Evolutionary conservation across 768 basidiomycete species (phyloP).

Genomic region (Suillus brevipes): DNA sequence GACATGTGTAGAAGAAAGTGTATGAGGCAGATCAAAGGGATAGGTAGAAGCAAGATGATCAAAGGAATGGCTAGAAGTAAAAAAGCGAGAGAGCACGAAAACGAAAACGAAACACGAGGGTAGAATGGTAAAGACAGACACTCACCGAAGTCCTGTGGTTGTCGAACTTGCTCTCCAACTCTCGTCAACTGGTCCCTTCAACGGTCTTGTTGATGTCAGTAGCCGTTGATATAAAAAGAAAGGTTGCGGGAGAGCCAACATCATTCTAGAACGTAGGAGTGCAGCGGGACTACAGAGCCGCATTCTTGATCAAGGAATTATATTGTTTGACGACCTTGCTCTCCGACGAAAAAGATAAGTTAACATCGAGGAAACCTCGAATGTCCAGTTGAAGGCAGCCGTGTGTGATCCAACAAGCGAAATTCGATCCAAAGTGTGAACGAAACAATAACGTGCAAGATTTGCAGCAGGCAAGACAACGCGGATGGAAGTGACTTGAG

Average conservation of each 20-base stretch:
- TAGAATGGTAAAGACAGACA: neutral
- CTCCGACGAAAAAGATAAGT: slow-evolving; percentile 21
- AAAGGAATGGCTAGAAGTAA: too few species aligned
- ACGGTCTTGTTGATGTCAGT: neutral
- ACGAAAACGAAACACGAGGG: neutral
- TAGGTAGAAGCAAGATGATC: neutral
- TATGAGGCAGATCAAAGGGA: neutral
- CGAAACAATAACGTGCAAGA: slow-evolving; percentile 29
- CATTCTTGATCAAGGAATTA: neutral
- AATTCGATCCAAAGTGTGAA: slow-evolving; percentile 21
- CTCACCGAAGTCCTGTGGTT: neutral
- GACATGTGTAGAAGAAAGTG: neutral
- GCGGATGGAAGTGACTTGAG: slow-evolving; percentile 27
- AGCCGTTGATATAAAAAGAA: neutral
- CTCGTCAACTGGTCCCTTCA: neutral
- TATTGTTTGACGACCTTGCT: neutral
- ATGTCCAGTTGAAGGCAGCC: slow-evolving; percentile 34
- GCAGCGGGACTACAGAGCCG: neutral
- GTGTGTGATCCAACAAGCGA: slow-evolving; percentile 30
- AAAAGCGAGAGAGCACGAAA: neutral
- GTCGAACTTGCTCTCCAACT: neutral
- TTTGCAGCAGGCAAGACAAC: slow-evolving; percentile 16
- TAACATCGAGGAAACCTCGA: slow-evolving; percentile 29
- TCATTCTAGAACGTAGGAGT: neutral
- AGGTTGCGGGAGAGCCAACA: neutral